Base-by-base conservation (phyloP, 441 rosid genomes). In the Jatropha multifida region DNA sequence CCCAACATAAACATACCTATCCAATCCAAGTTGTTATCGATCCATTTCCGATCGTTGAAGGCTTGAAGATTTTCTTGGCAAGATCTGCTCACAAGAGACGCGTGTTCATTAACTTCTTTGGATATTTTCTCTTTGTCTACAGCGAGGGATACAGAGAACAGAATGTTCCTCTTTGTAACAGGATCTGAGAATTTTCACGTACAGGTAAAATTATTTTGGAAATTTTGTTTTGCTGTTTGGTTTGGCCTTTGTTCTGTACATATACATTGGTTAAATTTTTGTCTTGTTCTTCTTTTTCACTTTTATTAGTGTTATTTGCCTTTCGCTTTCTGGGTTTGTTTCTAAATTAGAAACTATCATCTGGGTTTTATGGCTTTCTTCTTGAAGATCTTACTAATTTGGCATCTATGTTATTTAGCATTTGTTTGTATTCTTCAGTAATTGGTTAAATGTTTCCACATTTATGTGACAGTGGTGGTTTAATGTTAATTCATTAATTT, bases 331-430 rank as follows among this genome's bases (percentile, higher is more conserved):
- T 73, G 75, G 76, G 72, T 78, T 74, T 37, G 38, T 68, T 68
- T 70, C 41, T 8, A 76, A 71, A 59, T 74, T 75, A 64, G 75
- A 70, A 73, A 56, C 32, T 76, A 71, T 71, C 70, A 81, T 74
- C 73, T 61, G 75, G 71, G 70, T 55, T 69, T 80, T 64, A 0
- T 56, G 40, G 15, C 0, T 68, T 55, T 72, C 77, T 37, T 12
- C 51, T 27, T 44, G 54, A 79, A 79, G 81, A 84, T 82, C 81
- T 78, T 78, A 77, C 72, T 38, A 27, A 74, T 80, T 76, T 71
- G 26, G 68, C 54, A 62, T 71, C 74, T 42, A 65, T 71, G 77
- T 60, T 37, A 12, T 69, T 72, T 40, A 15, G 44, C 77, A 65
- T 76, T 77, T 76, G 56, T 72, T 72, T 56, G 8, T 72, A 55